phyloP scores from a whole-genome alignment of 306 rosid genomes.

The Vicia faba region DNA sequence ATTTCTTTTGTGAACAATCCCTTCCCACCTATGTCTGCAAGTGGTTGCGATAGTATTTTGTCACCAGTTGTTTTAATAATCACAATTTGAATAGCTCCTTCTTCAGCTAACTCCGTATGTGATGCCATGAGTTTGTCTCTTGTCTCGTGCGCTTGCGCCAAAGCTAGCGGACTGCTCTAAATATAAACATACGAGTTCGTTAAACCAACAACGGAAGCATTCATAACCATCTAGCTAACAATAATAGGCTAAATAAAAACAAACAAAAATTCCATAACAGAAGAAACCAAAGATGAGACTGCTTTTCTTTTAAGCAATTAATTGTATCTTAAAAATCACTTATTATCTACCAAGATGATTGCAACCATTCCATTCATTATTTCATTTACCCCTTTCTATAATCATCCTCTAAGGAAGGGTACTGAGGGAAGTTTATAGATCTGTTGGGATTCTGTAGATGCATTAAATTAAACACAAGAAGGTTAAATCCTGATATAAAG shows the following conservation, averaged over 20 bases:
- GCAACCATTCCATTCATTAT: constrained; percentile 16
- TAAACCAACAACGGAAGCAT: not conserved
- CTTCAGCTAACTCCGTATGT: constrained; percentile 80
- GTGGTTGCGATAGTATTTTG: constrained; percentile 75
- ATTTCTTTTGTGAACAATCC: constrained; percentile 93
- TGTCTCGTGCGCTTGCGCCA: constrained; percentile 91
- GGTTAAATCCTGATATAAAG: not conserved
- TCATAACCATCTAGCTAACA: constrained; percentile 26
- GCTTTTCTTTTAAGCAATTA: not conserved
- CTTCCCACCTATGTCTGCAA: constrained; percentile 93
- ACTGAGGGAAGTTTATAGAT: not conserved
- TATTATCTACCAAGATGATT: constrained; percentile 12
- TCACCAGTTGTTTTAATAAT: constrained; percentile 91
- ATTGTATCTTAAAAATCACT: constrained; percentile 6
- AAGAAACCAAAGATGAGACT: not conserved
- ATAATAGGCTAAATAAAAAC: constrained; percentile 4
- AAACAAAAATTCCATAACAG: not conserved
- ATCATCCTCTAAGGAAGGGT: not conserved
- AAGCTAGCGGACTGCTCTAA: constrained; percentile 91
- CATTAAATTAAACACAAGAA: not conserved
- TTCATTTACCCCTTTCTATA: constrained; percentile 6
- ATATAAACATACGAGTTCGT: not conserved
- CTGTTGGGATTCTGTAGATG: not conserved
- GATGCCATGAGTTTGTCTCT: constrained; percentile 76
- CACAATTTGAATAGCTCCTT: constrained; percentile 83